Percentiles rank a stretch among this genome's conserved stretches.
Conservation (phyloP, 306 rosid species). For the Medicago lupulina region DNA sequence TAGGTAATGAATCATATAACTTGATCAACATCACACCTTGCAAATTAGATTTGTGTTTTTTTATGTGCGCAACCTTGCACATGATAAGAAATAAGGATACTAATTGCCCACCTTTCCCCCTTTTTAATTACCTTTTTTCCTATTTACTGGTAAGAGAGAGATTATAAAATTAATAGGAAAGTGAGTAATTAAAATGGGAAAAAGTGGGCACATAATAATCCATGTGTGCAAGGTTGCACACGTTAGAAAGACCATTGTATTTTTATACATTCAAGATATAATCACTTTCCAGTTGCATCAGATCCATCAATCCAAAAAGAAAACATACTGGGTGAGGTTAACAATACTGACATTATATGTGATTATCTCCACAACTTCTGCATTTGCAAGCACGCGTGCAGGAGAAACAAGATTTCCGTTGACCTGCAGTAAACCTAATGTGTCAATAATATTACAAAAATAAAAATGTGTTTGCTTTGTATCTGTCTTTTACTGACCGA, state of each 20-base stretch:
- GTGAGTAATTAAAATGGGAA: neutral
- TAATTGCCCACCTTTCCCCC: neutral
- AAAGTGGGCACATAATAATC: slow-evolving; percentile 1
- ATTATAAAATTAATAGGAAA: slow-evolving; percentile 14
- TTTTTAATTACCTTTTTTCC: slow-evolving; percentile 3
- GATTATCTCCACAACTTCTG: slow-evolving; percentile 99
- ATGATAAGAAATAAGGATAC: neutral
- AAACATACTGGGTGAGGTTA: slow-evolving; percentile 30
- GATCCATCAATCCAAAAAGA: slow-evolving; percentile 28
- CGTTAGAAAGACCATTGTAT: neutral
- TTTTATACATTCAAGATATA: slow-evolving; percentile 21
- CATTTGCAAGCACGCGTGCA: slow-evolving; percentile 82
- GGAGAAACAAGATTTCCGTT: slow-evolving; percentile 96
- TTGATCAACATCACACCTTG: slow-evolving; percentile 18
- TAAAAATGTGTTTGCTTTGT: slow-evolving; percentile 15
- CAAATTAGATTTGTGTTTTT: slow-evolving; percentile 12
- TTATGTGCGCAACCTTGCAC: slow-evolving; percentile 7
- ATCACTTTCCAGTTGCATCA: slow-evolving; percentile 29
- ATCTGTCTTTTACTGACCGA: slow-evolving; percentile 36
- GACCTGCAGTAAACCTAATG: slow-evolving; percentile 70
- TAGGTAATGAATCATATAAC: slow-evolving; percentile 19
- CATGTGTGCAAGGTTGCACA: neutral
- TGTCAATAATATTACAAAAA: slow-evolving; percentile 22
- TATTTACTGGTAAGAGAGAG: neutral
- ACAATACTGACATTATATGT: slow-evolving; percentile 82